Percentiles rank a stretch among this genome's conserved stretches.
Conservation (phyloP, 179 eudicot species). For the Patellifolia procumbens region DNA sequence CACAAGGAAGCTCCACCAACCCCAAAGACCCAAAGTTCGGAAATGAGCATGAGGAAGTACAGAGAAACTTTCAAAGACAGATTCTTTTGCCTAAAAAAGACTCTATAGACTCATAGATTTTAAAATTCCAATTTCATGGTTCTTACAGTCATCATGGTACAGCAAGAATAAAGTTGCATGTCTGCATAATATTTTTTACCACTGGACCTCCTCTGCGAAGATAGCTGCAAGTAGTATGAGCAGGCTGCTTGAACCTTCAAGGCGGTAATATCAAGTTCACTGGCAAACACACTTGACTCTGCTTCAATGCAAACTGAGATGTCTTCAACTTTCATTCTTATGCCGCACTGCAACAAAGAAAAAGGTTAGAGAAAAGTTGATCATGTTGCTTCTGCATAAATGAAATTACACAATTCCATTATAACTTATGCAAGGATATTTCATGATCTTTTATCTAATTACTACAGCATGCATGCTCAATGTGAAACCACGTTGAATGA, state of each 20-base stretch:
- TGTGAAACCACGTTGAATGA: neutral
- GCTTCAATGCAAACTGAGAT: constrained; percentile 46
- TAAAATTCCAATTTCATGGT: neutral
- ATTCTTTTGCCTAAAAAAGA: neutral
- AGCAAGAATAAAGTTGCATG: neutral
- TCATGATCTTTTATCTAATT: neutral
- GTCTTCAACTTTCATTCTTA: constrained; percentile 61
- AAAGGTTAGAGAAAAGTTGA: neutral
- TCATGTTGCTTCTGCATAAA: neutral
- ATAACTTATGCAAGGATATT: neutral
- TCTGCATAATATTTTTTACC: constrained; percentile 43
- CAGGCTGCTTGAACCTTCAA: constrained; percentile 84
- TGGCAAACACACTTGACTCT: constrained; percentile 41
- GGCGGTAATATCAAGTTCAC: constrained; percentile 56
- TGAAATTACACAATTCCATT: neutral
- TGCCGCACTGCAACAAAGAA: constrained; percentile 46
- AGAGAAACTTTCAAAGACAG: neutral
- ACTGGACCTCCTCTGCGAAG: constrained; percentile 58
- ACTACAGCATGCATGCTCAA: neutral
- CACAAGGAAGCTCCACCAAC: constrained; percentile 5
- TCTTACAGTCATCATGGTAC: constrained; percentile 8
- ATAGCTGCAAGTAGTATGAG: constrained; percentile 69
- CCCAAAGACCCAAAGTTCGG: neutral
- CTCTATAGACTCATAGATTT: neutral
- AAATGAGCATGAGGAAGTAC: neutral